Percentiles rank a stretch among this genome's conserved stretches.
Conservation (phyloP, 768 basidiomycete species). For the Phaeolepiota aurea region DNA sequence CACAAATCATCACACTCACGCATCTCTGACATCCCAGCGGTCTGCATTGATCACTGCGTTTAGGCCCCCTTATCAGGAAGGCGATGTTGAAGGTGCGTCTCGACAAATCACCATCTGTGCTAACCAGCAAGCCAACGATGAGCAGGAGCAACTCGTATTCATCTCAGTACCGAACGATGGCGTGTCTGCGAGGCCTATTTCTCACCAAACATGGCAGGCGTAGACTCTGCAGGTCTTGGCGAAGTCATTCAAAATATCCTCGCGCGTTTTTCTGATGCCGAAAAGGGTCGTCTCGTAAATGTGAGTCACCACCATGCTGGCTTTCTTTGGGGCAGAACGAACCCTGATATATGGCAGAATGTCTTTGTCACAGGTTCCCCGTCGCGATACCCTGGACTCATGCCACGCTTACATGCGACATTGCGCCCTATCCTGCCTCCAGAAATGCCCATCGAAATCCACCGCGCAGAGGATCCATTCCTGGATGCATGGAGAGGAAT, state of each 20-base stretch:
- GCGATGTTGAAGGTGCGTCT: slow-evolving; percentile 50
- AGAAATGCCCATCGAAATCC: slow-evolving; percentile 62
- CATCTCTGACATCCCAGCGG: slow-evolving; percentile 63
- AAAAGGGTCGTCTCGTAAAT: slow-evolving; percentile 68
- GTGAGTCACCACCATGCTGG: slow-evolving; percentile 29
- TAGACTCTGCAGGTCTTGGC: slow-evolving; percentile 91
- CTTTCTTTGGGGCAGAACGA: background rate
- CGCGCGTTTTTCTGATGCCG: slow-evolving; percentile 54
- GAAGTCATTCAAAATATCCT: slow-evolving; percentile 86
- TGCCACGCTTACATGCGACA: slow-evolving; percentile 55
- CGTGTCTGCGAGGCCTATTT: slow-evolving; percentile 91
- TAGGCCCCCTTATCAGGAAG: slow-evolving; percentile 69
- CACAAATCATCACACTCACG: slow-evolving; percentile 73
- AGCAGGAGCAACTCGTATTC: slow-evolving; percentile 64
- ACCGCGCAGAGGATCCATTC: slow-evolving; percentile 53
- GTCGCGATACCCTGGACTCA: slow-evolving; percentile 64
- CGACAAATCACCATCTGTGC: background rate
- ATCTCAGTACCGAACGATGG: slow-evolving; percentile 86
- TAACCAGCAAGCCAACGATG: background rate
- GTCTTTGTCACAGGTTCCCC: slow-evolving; percentile 86
- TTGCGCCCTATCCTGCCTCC: slow-evolving; percentile 85
- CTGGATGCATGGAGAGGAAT: slow-evolving; percentile 91
- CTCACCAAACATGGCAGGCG: slow-evolving; percentile 87
- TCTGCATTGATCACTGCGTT: slow-evolving; percentile 87
- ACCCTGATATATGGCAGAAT: slow-evolving; percentile 66